Conservation (phyloP, 73 alveolate genomes). For the Loxodes magnus region DNA sequence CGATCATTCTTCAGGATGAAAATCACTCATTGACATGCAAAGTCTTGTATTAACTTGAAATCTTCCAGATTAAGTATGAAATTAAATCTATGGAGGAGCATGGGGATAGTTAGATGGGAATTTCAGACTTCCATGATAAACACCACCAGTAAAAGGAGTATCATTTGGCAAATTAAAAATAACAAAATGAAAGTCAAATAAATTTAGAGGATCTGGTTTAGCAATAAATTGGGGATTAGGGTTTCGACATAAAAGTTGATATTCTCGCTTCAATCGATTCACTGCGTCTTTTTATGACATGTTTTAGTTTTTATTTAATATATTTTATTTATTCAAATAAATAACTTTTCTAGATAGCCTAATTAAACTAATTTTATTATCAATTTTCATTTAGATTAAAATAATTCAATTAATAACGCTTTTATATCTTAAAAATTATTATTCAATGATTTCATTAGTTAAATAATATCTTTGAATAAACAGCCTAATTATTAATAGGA, state of each 20-base stretch:
- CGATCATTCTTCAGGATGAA: slow-evolving; percentile 7
- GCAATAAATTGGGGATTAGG: slow-evolving; percentile 5
- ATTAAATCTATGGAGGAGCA: slow-evolving; percentile 14
- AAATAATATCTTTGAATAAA: no score
- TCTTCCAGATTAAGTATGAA: slow-evolving; percentile 14
- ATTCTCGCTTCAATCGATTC: neutral
- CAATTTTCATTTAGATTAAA: no score
- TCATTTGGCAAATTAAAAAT: slow-evolving; percentile 6
- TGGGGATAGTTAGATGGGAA: slow-evolving; percentile 11
- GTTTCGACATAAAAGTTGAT: neutral
- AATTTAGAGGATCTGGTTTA: slow-evolving; percentile 5
- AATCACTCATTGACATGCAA: slow-evolving; percentile 8
- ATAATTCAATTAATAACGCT: no score
- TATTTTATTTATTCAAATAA: no score
- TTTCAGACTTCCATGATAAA: neutral
- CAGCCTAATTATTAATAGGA: no score
- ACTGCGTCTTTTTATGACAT: no score
- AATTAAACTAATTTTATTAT: no score
- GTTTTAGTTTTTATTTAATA: no score
- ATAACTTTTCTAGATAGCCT: no score
- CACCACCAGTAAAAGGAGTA: slow-evolving; percentile 1
- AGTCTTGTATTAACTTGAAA: neutral
- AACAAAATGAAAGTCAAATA: slow-evolving; percentile 1
- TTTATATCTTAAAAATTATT: no score
- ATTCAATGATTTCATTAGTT: no score